These are phyloP conservation scores for Kokia cookei DNA, from an alignment of 441 rosid species.

Conservation along the genomic window DNA sequence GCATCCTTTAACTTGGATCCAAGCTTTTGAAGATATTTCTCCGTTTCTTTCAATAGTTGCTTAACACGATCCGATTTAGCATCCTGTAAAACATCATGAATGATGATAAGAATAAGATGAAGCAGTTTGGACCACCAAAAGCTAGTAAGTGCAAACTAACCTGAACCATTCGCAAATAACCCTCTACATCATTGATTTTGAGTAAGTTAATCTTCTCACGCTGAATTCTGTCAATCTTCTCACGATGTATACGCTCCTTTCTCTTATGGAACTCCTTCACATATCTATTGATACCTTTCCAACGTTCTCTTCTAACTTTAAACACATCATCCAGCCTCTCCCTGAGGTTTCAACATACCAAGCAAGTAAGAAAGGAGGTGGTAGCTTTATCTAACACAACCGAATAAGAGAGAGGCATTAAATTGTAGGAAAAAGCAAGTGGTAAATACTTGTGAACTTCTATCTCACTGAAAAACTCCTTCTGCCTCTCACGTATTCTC, in stretches of 20 bases:
- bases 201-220: slow-evolving; percentile 92
- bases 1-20: slow-evolving; percentile 83
- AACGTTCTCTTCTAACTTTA: slow-evolving; percentile 82
- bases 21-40: slow-evolving; percentile 88
- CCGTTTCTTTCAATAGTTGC: slow-evolving; percentile 89
- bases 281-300: slow-evolving; percentile 83
- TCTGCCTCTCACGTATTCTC: slow-evolving; percentile 97
- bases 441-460: slow-evolving; percentile 79
- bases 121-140: slow-evolving; percentile 7
- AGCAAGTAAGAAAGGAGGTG: slow-evolving; percentile 14
- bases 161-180: slow-evolving; percentile 97
- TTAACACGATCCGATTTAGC: slow-evolving; percentile 96
- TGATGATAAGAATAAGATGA: slow-evolving; percentile 10
- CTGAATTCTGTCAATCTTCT: slow-evolving; percentile 91
- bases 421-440: not conserved
- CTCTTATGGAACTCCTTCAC: slow-evolving; percentile 91
- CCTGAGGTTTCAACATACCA: slow-evolving; percentile 39
- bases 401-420: not conserved
- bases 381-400: slow-evolving; percentile 3
- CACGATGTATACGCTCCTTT: slow-evolving; percentile 93
- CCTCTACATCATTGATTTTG: slow-evolving; percentile 97
- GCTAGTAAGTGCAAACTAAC: slow-evolving; percentile 34
- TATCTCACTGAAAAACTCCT: slow-evolving; percentile 90
- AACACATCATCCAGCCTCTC: slow-evolving; percentile 83
- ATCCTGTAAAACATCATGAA: slow-evolving; percentile 44